Evolutionary conservation across 768 basidiomycete species (phyloP).

Genomic region (Tulasnella calospora): DNA sequence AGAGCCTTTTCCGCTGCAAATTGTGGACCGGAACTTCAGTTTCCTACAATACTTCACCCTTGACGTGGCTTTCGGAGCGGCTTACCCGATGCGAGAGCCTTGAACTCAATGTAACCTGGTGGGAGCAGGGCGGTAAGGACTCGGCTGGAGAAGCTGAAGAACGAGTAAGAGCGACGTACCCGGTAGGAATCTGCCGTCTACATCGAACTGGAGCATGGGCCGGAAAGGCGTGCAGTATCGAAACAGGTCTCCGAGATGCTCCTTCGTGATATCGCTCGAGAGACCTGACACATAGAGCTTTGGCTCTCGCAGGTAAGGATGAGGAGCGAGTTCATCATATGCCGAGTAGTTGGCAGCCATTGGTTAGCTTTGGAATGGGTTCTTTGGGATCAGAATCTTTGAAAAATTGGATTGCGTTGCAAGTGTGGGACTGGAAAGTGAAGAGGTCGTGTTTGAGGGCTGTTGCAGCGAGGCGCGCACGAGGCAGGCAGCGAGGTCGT

Average conservation of each 20-base stretch:
- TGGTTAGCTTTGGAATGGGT: constrained; percentile 2
- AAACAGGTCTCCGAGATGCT: constrained; percentile 69
- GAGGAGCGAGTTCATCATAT: constrained; percentile 34
- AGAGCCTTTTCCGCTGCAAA: constrained; percentile 78
- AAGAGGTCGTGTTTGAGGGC: background rate
- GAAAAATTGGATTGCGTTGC: background rate
- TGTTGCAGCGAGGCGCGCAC: constrained; percentile 14
- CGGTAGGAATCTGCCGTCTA: constrained; percentile 41
- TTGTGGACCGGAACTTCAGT: constrained; percentile 21
- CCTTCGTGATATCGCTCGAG: constrained; percentile 67
- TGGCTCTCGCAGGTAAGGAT: constrained; percentile 83
- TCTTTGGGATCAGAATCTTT: constrained; percentile 11
- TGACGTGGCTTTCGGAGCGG: constrained; percentile 10
- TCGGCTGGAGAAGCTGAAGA: background rate
- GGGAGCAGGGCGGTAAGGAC: background rate
- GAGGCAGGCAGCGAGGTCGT: constrained; percentile 12
- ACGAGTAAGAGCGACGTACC: constrained; percentile 19
- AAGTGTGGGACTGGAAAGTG: constrained; percentile 7
- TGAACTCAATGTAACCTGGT: constrained; percentile 79
- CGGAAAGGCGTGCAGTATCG: constrained; percentile 74
- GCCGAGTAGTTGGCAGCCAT: constrained; percentile 18
- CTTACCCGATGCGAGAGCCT: constrained; percentile 71
- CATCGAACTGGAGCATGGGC: constrained; percentile 63
- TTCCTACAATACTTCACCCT: background rate
- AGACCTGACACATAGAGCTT: constrained; percentile 75